phyloP scores from a whole-genome alignment of 495 filamentous ascomycete species.

The Xylaria longipes region DNA sequence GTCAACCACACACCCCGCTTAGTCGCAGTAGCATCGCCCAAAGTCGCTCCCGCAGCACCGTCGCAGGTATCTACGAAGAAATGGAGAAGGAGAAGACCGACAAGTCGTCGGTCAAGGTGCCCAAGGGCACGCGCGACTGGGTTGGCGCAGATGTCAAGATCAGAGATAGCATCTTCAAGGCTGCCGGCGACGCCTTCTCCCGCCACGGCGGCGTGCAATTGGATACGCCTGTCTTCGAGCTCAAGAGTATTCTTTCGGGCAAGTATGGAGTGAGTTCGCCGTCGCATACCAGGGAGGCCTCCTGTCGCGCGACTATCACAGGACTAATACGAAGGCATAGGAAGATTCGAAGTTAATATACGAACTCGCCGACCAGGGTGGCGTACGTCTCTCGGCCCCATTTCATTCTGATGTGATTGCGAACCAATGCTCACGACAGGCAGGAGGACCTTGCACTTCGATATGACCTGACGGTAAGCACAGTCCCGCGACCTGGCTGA shows the following conservation, averaged over 20 bases:
- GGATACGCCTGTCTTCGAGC: slow-evolving; percentile 84
- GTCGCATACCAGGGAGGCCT: not conserved
- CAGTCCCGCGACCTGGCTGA: not conserved
- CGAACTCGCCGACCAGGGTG: slow-evolving; percentile 84
- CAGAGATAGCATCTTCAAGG: slow-evolving; percentile 82
- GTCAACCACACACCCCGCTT: not conserved
- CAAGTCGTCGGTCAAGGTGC: slow-evolving; percentile 26
- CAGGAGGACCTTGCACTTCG: slow-evolving; percentile 57
- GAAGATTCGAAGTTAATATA: slow-evolving; percentile 93
- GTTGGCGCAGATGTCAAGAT: slow-evolving; percentile 76
- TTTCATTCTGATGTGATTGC: not conserved
- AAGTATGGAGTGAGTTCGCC: slow-evolving; percentile 72
- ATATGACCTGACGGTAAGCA: slow-evolving; percentile 80
- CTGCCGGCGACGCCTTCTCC: slow-evolving; percentile 82
- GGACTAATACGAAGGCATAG: slow-evolving; percentile 10
- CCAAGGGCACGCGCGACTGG: slow-evolving; percentile 47
- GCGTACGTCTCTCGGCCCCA: slow-evolving; percentile 71
- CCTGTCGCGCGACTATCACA: not conserved
- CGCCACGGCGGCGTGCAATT: slow-evolving; percentile 86
- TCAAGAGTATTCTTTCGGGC: slow-evolving; percentile 78
- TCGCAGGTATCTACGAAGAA: not conserved
- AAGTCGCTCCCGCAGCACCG: not conserved
- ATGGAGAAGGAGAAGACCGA: slow-evolving; percentile 27
- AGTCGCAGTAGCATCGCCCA: not conserved
- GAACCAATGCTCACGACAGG: not conserved